Evolutionary conservation across 129 eudicot genomes (phyloP).

Genomic region (Apium graveolens): DNA sequence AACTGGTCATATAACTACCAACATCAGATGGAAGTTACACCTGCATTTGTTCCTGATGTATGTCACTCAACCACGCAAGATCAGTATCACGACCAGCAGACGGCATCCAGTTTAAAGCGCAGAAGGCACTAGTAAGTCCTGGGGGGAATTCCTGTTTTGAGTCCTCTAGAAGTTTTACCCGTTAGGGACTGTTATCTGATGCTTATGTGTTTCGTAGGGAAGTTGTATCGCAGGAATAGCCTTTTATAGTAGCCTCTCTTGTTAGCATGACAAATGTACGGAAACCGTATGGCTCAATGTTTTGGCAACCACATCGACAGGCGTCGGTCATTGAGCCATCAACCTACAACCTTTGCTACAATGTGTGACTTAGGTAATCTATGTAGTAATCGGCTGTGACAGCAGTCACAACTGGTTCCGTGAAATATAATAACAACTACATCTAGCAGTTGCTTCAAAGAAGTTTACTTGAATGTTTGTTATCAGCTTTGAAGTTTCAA

Average conservation of each 20-base stretch:
- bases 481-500: background rate
- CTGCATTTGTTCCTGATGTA: slow-evolving; percentile 70
- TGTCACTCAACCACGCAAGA: slow-evolving; percentile 21
- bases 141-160: background rate
- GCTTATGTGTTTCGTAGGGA: background rate
- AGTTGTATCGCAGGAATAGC: background rate
- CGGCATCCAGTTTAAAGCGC: slow-evolving; percentile 29
- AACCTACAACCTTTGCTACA: background rate
- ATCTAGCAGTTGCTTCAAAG: background rate
- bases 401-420: background rate
- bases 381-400: background rate
- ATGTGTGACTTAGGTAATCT: no score
- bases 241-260: background rate
- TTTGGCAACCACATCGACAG: background rate
- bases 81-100: slow-evolving; percentile 20
- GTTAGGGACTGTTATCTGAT: background rate
- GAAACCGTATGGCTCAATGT: background rate
- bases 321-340: background rate
- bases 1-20: slow-evolving; percentile 44
- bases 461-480: background rate
- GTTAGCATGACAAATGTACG: background rate
- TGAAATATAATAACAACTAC: background rate
- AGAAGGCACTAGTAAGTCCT: slow-evolving; percentile 26
- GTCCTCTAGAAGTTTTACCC: background rate
- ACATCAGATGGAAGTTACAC: slow-evolving; percentile 24